Evolutionary conservation across 176 grass and related monocot species (phyloP).

Genomic region (Musa itinerans): DNA sequence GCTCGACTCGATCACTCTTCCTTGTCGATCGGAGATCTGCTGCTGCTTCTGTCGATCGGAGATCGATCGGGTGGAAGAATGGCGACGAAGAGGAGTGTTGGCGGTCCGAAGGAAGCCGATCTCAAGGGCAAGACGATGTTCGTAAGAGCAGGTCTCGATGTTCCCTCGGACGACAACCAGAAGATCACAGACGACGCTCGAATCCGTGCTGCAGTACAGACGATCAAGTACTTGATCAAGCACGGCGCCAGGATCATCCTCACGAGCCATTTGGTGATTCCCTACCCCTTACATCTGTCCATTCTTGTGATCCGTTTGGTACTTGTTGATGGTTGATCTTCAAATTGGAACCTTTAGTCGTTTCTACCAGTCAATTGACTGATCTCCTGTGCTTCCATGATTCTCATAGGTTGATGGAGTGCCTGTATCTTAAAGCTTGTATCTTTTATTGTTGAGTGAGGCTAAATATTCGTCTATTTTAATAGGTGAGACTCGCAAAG

Average conservation of each 20-base stretch:
- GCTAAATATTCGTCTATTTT: background rate
- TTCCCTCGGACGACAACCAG: constrained; percentile 4
- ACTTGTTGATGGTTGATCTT: background rate
- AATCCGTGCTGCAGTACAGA: constrained; percentile 4
- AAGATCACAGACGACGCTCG: constrained; percentile 6
- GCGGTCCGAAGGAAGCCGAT: constrained; percentile 2
- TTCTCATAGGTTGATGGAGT: background rate
- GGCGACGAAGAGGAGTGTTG: constrained; percentile 11
- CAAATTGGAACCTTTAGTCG: background rate
- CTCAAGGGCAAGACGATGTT: constrained; percentile 11
- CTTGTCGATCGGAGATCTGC: no score
- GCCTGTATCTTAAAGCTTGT: background rate
- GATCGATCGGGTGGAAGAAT: background rate
- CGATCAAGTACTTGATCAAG: constrained; percentile 10
- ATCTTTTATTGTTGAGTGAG: background rate
- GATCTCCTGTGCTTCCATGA: background rate
- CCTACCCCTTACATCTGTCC: background rate
- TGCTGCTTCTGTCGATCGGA: no score
- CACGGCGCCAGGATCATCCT: constrained; percentile 8
- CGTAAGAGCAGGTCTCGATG: background rate
- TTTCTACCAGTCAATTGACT: background rate
- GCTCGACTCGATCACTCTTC: no score
- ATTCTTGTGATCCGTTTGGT: background rate
- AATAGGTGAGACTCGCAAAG: background rate
- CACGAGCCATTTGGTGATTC: constrained; percentile 1